A percentile compares a stretch with the other conserved stretches of the same genome.
Evolutionary conservation across 352 stramenopile genomes (phyloP).

Genomic region (Pythium biforme): DNA sequence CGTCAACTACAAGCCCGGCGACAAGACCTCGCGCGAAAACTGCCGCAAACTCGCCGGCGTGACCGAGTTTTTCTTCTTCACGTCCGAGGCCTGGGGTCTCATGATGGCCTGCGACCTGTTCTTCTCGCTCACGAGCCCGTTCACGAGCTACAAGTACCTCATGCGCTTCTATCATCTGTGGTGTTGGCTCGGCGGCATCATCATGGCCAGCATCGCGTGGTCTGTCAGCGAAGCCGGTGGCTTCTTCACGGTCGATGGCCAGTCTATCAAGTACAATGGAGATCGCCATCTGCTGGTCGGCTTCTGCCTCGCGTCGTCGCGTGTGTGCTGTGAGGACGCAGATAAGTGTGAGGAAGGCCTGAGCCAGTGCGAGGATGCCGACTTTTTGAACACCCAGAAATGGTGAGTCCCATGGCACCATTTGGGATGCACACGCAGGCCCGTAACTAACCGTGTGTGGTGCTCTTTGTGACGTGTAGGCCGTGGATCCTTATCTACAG

Average conservation of each 20-base stretch:
- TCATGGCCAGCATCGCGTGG: slow-evolving; percentile 79
- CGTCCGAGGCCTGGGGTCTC: slow-evolving; percentile 81
- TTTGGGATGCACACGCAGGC: background rate
- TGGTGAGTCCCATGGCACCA: slow-evolving; percentile 34
- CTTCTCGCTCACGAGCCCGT: slow-evolving; percentile 86
- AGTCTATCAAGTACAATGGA: slow-evolving; percentile 75
- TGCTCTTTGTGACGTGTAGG: slow-evolving; percentile 28
- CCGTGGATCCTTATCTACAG: slow-evolving; percentile 88
- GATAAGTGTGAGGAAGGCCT: slow-evolving; percentile 43
- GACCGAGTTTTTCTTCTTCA: slow-evolving; percentile 91
- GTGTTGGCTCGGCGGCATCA: slow-evolving; percentile 80
- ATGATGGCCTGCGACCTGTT: slow-evolving; percentile 89
- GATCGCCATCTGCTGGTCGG: slow-evolving; percentile 68
- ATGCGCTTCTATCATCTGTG: slow-evolving; percentile 89
- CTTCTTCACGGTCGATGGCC: slow-evolving; percentile 85
- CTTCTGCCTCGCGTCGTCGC: slow-evolving; percentile 81
- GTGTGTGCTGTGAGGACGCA: slow-evolving; percentile 66
- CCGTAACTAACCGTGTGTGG: background rate
- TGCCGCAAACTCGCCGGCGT: slow-evolving; percentile 76
- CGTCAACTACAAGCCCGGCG: slow-evolving; percentile 70
- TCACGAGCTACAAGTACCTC: slow-evolving; percentile 88
- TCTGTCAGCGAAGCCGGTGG: slow-evolving; percentile 61
- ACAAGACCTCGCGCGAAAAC: slow-evolving; percentile 39
- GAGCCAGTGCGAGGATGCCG: slow-evolving; percentile 45
- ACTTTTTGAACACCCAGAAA: slow-evolving; percentile 78